Base-by-base conservation (phyloP, 768 basidiomycete species). In the Russula dissimulans region DNA sequence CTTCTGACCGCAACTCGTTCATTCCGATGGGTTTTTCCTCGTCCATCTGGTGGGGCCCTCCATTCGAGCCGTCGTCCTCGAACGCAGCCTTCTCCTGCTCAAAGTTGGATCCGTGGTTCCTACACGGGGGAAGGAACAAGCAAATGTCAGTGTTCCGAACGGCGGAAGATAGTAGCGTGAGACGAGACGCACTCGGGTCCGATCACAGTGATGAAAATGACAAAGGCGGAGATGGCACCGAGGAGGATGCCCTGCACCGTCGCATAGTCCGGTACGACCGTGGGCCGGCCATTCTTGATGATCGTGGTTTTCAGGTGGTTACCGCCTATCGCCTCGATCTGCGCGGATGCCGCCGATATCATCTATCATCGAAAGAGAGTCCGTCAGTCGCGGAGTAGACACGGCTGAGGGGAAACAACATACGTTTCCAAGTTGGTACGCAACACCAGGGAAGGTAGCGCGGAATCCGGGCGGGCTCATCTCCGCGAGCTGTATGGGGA, bases 191-290 rank as follows among this genome's bases (percentile, higher is more conserved):
- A 86, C 85, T 86, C 85, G 0, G 89, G 86, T 3, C 93, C 94
- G 57, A 95, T 71, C 63, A 91, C 74, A 12, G 86, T 86, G 67
- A 90, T 78, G 68, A 91, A 32, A 47, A 95, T 72, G 45, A 91
- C 82, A 64, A 87, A 95, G 0, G 82, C 85, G 1, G 89, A 78
- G 18, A 97, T 87, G 29, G 80, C 78, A 8, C 93, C 94, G 48
- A 97, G 86, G 41, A 97, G 77, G 68, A 97, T 93, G 43, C 89
- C 90, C 75, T 91, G 89, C 5, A 90, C 89, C 22, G 71, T 77
- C 14, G 76, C 79, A 57, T 80, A 80, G 65, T 80, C 76, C 10
- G 78, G 72, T 8, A 74, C 76, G n/a, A 59, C 61, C 36, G 62
- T 66, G 4, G 69, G 69, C 6, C 66, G 46, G 5, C 71, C 68